Evolutionary conservation across 768 basidiomycete species (phyloP), one percentile per base, ranked within the genome.

Genomic region (Boletus subparvulus): DNA sequence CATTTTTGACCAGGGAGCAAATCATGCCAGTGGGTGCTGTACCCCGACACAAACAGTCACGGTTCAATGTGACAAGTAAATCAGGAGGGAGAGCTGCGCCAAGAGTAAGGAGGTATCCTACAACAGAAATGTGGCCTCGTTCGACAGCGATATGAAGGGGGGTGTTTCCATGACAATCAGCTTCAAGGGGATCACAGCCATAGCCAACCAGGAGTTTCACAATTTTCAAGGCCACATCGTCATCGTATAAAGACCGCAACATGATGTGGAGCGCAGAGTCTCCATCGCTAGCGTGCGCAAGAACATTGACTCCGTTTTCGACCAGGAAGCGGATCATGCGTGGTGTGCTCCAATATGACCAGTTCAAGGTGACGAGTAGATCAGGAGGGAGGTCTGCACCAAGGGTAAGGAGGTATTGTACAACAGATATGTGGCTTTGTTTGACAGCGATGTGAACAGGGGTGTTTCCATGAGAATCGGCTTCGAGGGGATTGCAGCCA

Each of bases 401-500:
- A 8, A 37, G 16, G 14, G 36, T 37, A 7, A 37, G 36, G 14
- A 37, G 36, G 16, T 37, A 37, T 7, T 6, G 36, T 37, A 6
- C 14, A 24, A 24, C 32, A n/a, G 40, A 32, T 5, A 33, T 10
- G 30, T 42, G 9, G 3, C 9, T 3, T 16, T 3, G n/a, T 32
- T 12, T 0, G 3, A 17, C 28, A 16, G 50, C 50, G 8, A 50
- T 19, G 12, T 41, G 50, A 41, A 50, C 19, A 14, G 40, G 50
- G 9, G 50, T 50, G 6, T 14, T 17, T 10, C 40, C 50, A 41
- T 13, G 4, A 19, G 5, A 21, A 41, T 50, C 33, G 30, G 40
- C 39, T 33, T 41, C 40, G 1, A 50, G 14, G 30, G 50, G 50
- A n/a, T 50, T 19, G 16, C 50, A 32, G 30, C 40, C 50, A 32